These are phyloP conservation scores for Aspergillus homomorphus DNA, from an alignment of 495 filamentous ascomycete species.

Conservation along the genomic window DNA sequence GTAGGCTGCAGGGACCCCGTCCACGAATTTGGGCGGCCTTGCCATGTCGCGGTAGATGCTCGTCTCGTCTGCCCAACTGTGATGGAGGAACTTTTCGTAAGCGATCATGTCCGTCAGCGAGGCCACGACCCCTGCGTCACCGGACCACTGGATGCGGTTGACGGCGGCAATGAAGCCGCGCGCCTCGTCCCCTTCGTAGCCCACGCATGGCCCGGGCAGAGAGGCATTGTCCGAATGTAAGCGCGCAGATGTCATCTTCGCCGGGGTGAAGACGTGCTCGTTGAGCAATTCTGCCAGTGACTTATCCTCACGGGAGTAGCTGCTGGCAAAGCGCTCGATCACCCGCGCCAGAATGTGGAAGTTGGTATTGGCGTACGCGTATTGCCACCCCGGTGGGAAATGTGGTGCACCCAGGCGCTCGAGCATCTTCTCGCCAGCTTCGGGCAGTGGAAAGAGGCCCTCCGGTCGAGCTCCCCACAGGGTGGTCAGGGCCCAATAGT, in stretches of 20 bases:
- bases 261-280: conserved; percentile 27
- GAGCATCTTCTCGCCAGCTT: conserved; percentile 14
- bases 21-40: conserved; percentile 16
- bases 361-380: conserved; percentile 33
- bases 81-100: conserved; percentile 30
- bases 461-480: conserved; percentile 32
- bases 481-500: conserved; percentile 37
- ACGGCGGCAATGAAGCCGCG: conserved; percentile 20
- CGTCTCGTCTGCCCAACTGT: conserved; percentile 15
- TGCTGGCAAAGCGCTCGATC: conserved; percentile 26
- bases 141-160: conserved; percentile 35
- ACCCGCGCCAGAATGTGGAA: conserved; percentile 27
- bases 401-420: conserved; percentile 26
- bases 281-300: conserved; percentile 23
- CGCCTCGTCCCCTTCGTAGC: conserved; percentile 30
- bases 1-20: conserved; percentile 25
- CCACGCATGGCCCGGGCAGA: conserved; percentile 28
- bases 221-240: conserved; percentile 26
- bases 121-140: conserved; percentile 35
- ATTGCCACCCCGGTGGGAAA: conserved; percentile 31
- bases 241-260: conserved; percentile 29
- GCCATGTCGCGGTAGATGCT: conserved; percentile 26
- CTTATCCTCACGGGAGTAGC: background rate
- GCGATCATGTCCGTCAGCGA: conserved; percentile 36
- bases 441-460: conserved; percentile 19